Base-by-base conservation (phyloP, 306 rosid species). In the Cucumis hystrix region DNA sequence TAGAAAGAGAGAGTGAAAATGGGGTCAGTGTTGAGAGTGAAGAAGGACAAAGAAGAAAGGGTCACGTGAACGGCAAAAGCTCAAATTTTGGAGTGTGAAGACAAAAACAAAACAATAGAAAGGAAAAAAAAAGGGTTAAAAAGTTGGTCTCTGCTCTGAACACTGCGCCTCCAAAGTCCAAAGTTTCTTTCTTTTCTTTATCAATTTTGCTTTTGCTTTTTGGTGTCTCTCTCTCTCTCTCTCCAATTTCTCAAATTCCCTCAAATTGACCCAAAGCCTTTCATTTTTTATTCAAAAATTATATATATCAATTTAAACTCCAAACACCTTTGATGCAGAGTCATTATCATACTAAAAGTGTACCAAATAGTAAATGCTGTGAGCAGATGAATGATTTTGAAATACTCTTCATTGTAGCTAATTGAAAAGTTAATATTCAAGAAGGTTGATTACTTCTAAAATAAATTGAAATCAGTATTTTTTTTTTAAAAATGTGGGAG, bases 11-110 rank as follows among this genome's bases (percentile, higher is more conserved):
- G 43, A 55, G 37, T 55, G 59, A 7, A 56, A 35, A 75, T 33
- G 63, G 77, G 62, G 78, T 18, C 11, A 52, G 51, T 33, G 30
- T 7, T 7, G 13, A 14, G 77, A 25, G 77, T 35, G 20, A 57
- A 61, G 12, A 8, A 72, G 49, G 70, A 17, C 25, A 25, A 25
- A 47, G 75, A 40, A 33, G 77, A 49, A 40, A 41, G 20, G 80
- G 78, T 87, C 92, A 85, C 96, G 96, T 88, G 93, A 82, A 87
- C 12, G 77, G 17, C 54, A 47, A 47, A 47, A 47, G 16, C 54
- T 47, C 55, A 68, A 77, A 4, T 30, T 35, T 65, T 3, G 71
- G 30, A 41, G 12, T 67, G 74, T 20, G 52, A 67, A 71, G 21
- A 47, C 54, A 47, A 51, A 15, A 15, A 49, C 20, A 70, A 70